Evolutionary conservation across 2,329 filamentous ascomycete genomes (phyloP).

Genomic region (Curvularia hawaiiensis): DNA sequence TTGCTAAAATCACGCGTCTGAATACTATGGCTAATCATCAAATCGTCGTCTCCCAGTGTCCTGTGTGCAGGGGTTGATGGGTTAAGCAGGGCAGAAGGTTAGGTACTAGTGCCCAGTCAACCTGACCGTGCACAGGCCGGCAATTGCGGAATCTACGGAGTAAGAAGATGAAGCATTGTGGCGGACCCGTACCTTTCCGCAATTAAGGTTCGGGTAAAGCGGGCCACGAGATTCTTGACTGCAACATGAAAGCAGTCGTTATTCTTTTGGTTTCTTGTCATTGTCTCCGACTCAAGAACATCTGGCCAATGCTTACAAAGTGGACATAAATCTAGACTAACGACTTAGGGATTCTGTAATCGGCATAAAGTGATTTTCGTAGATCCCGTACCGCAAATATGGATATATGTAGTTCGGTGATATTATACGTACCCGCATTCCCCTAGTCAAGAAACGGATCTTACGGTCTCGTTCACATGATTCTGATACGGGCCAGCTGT

Average conservation of each 20-base stretch:
- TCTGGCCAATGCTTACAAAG: background rate
- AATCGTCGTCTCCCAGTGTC: background rate
- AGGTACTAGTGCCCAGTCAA: background rate
- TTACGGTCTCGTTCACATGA: background rate
- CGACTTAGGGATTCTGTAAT: background rate
- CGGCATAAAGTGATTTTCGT: background rate
- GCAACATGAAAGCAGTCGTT: background rate
- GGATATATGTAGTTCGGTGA: background rate
- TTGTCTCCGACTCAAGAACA: background rate
- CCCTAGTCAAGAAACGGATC: background rate
- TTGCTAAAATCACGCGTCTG: background rate
- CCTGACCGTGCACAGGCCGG: background rate
- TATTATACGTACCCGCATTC: background rate
- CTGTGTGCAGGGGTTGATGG: background rate
- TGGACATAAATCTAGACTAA: background rate
- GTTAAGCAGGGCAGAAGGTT: background rate
- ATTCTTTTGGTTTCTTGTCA: background rate
- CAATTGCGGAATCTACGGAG: background rate
- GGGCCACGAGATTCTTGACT: background rate
- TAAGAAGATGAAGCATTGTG: background rate
- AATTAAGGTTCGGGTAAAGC: background rate
- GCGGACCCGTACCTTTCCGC: background rate
- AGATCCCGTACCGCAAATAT: background rate
- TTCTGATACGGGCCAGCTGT: background rate
- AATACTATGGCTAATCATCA: background rate